phyloP scores from a whole-genome alignment of 805 yeast genomes.

The Ogataea minuta region DNA sequence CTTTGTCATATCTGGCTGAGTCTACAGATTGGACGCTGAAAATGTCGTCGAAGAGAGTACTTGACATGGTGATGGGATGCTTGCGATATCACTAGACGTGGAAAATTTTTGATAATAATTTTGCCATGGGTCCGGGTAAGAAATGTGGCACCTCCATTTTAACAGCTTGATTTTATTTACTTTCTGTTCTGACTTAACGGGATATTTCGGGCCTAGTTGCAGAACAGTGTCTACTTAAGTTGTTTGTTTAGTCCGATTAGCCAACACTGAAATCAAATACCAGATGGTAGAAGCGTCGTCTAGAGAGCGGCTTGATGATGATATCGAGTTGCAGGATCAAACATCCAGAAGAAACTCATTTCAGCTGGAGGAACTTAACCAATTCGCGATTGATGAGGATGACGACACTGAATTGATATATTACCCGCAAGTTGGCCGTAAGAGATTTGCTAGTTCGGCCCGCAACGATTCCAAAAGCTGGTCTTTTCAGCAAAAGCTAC shows the following conservation, averaged over 20 bases:
- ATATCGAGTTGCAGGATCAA: slow-evolving; percentile 24
- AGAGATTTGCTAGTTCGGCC: slow-evolving; percentile 5
- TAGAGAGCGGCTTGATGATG: slow-evolving; percentile 11
- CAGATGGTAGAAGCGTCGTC: not conserved
- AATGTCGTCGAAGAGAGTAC: slow-evolving; percentile 89
- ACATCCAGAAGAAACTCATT: slow-evolving; percentile 22
- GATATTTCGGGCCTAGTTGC: not conserved
- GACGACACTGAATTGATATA: slow-evolving; percentile 17
- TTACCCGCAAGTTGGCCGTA: slow-evolving; percentile 8
- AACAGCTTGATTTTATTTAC: not conserved
- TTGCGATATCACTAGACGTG: not conserved
- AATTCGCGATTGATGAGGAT: slow-evolving; percentile 26
- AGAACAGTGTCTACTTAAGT: no score
- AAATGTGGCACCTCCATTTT: not conserved
- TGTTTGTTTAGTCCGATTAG: no score
- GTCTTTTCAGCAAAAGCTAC: slow-evolving; percentile 11
- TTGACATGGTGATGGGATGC: slow-evolving; percentile 42
- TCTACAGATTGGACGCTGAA: slow-evolving; percentile 84
- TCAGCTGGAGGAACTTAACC: slow-evolving; percentile 20
- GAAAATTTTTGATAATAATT: slow-evolving; percentile 8
- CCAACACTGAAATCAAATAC: no score
- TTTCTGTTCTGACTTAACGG: slow-evolving; percentile 6
- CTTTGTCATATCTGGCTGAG: slow-evolving; percentile 87
- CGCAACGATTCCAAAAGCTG: slow-evolving; percentile 1
- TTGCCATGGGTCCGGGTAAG: slow-evolving; percentile 10